These are phyloP conservation scores for Quercus cerris DNA, from an alignment of 306 rosid genomes.

Conservation along the genomic window DNA sequence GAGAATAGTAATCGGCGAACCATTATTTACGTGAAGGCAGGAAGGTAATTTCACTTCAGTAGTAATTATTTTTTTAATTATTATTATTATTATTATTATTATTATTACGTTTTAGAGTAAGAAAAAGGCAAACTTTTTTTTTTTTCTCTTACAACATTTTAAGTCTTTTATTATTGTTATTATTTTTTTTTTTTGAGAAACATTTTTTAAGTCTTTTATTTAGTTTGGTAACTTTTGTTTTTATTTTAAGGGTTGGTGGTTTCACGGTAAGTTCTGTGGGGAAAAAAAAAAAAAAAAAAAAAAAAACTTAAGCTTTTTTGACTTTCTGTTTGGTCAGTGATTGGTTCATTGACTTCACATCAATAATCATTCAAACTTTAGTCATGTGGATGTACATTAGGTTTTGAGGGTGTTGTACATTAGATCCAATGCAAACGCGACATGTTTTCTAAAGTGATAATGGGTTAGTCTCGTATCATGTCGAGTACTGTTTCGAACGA, in stretches of 20 bases:
- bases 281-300: too few species aligned
- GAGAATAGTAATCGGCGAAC: constrained; percentile 51
- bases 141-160: neutral
- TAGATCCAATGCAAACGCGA: too few species aligned
- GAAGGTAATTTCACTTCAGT: constrained; percentile 57
- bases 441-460: too few species aligned
- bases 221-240: neutral
- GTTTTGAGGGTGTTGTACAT: too few species aligned
- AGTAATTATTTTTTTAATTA: too few species aligned
- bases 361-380: constrained; percentile 18
- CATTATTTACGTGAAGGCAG: constrained; percentile 77
- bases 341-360: constrained; percentile 33
- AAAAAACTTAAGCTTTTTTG: neutral
- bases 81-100: neutral
- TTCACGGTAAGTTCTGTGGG: neutral
- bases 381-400: constrained; percentile 28
- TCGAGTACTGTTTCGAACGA: too few species aligned
- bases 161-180: neutral
- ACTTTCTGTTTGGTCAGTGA: neutral
- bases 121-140: neutral
- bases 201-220: neutral
- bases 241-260: constrained; percentile 15
- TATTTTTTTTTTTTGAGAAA: too few species aligned
- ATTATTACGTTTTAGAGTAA: neutral
- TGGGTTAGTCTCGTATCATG: too few species aligned